phyloP scores from a whole-genome alignment of 768 basidiomycete genomes.

The Trametes villosa region DNA sequence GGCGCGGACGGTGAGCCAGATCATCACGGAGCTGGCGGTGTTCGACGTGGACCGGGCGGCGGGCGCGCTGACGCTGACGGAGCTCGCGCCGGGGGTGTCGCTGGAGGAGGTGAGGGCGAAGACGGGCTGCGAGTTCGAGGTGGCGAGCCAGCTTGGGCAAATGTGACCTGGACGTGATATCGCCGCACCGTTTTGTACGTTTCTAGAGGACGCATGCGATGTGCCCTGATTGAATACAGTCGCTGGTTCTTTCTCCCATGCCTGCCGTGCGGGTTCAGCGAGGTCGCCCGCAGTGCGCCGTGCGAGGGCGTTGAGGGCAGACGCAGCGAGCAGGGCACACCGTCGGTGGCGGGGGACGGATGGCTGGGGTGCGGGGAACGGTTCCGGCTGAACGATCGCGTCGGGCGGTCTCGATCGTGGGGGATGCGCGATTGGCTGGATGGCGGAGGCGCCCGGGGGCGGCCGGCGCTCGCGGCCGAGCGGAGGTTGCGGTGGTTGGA shows the following conservation, averaged over 20 bases:
- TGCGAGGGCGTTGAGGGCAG: neutral
- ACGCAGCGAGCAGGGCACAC: neutral
- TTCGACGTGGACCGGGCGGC: conserved; percentile 83
- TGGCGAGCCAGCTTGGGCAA: conserved; percentile 45
- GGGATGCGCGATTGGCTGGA: conserved; percentile 13
- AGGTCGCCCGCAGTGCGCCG: neutral
- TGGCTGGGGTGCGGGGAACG: neutral
- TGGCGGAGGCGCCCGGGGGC: neutral
- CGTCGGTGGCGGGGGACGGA: neutral
- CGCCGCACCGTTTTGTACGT: neutral
- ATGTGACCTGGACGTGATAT: conserved; percentile 21
- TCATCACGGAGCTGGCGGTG: conserved; percentile 91
- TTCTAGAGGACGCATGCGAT: conserved; percentile 2
- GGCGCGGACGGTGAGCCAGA: conserved; percentile 83
- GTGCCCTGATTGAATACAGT: neutral
- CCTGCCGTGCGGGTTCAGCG: neutral
- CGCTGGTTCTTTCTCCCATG: conserved; percentile 9
- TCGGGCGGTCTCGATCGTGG: conserved; percentile 1
- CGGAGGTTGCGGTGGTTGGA: neutral
- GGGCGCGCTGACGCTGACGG: conserved; percentile 75
- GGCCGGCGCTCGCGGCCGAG: conserved; percentile 4
- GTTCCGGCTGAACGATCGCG: neutral
- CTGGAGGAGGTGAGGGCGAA: conserved; percentile 85
- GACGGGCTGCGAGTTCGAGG: conserved; percentile 84
- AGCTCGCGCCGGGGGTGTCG: conserved; percentile 83